Percentiles rank a stretch among this genome's conserved stretches.
Conservation (phyloP, 352 stramenopile species). For the Thalassiosira sp. region DNA sequence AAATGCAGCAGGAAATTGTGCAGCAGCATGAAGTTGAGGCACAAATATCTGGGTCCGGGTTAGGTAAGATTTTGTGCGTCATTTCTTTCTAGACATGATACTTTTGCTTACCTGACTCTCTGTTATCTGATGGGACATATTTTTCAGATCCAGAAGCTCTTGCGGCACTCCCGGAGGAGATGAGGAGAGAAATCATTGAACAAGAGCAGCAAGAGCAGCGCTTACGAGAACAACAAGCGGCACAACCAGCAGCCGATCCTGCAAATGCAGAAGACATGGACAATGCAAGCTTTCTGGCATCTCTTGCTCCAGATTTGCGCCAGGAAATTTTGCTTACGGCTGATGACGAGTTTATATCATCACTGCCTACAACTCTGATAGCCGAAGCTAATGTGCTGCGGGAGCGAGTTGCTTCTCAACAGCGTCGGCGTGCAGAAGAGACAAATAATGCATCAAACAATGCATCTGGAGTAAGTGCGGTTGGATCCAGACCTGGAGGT, state of each 20-base stretch:
- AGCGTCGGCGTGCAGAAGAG: conserved; percentile 59
- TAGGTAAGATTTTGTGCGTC: conserved; percentile 3
- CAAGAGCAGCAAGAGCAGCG: conserved; percentile 92
- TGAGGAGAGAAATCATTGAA: conserved; percentile 94
- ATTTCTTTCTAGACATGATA: conserved; percentile 9
- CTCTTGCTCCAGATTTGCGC: conserved; percentile 91
- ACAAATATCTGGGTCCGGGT: conserved; percentile 75
- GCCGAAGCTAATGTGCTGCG: conserved; percentile 94
- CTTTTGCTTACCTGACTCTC: too few species aligned
- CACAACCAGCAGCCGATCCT: conserved; percentile 87
- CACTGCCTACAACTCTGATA: conserved; percentile 90
- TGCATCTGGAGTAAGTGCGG: conserved; percentile 1
- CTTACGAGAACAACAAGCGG: conserved; percentile 80
- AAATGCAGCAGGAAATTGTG: conserved; percentile 97
- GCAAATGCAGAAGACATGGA: conserved; percentile 97
- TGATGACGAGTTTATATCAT: conserved; percentile 92
- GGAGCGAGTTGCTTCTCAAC: conserved; percentile 85
- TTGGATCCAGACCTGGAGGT: conserved; percentile 47
- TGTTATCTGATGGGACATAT: too few species aligned
- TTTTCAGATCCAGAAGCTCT: conserved; percentile 92
- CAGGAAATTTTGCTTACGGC: conserved; percentile 96
- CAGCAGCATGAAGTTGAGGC: conserved; percentile 78
- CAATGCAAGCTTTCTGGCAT: conserved; percentile 96
- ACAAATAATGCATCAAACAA: conserved; percentile 20
- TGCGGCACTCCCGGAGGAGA: conserved; percentile 94